These are phyloP conservation scores for Vitis vinifera DNA, from an alignment of 164 flowering plant genomes.

Conservation along the genomic window DNA sequence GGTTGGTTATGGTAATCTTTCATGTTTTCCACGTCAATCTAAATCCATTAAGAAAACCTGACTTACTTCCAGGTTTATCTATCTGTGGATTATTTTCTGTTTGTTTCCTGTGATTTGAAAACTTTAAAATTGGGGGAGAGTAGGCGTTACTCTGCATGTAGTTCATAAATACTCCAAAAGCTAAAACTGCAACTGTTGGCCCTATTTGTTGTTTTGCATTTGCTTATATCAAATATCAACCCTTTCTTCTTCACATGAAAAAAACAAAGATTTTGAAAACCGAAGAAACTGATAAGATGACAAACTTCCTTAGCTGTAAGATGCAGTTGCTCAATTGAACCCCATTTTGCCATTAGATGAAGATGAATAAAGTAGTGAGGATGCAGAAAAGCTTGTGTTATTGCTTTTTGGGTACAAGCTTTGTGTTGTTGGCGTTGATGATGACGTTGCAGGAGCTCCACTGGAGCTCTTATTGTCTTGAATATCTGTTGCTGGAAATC, in stretches of 20 bases:
- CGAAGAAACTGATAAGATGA: conserved; percentile 1
- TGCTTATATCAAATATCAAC: conserved; percentile 10
- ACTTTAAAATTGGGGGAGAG: too few species aligned
- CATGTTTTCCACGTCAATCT: too few species aligned
- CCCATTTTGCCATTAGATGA: conserved; percentile 41
- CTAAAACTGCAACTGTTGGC: conserved; percentile 5
- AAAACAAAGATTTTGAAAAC: conserved; percentile 1
- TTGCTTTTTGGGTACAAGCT: conserved; percentile 43
- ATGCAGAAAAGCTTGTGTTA: conserved; percentile 69
- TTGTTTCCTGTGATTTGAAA: too few species aligned
- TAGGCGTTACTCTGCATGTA: too few species aligned
- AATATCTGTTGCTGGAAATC: conserved; percentile 28
- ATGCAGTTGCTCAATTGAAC: conserved; percentile 16
- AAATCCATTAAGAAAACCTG: too few species aligned
- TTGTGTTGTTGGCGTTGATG: conserved; percentile 22
- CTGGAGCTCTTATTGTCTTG: conserved; percentile 22
- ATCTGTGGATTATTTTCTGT: too few species aligned
- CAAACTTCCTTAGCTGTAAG: conserved; percentile 6
- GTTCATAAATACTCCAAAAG: background rate
- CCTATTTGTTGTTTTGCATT: conserved; percentile 7
- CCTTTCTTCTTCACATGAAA: conserved; percentile 17
- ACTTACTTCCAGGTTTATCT: too few species aligned
- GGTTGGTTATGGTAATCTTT: too few species aligned
- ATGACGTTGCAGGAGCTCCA: conserved; percentile 28
- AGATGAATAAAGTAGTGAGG: conserved; percentile 63